phyloP scores from a whole-genome alignment of 2,329 filamentous ascomycete species.

The Lojkania enalia region DNA sequence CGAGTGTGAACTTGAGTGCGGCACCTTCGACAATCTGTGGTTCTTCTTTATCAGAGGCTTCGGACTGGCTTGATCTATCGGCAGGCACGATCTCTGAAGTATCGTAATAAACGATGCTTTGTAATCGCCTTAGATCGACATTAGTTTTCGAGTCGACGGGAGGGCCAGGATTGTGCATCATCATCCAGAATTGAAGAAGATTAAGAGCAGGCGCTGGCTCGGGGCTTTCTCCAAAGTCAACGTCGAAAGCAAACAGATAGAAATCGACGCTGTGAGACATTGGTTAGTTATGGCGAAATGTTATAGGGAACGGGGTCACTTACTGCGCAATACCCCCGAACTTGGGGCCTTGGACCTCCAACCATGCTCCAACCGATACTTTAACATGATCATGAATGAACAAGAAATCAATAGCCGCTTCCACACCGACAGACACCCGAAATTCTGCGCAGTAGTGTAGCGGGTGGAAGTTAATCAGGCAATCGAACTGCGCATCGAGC shows the following conservation, averaged over 20 bases:
- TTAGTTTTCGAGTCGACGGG: neutral
- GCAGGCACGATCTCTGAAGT: too few relatives aligned
- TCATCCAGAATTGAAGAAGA: neutral
- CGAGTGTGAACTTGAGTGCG: conserved; percentile 1
- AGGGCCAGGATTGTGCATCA: conserved; percentile 1
- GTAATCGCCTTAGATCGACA: too few relatives aligned
- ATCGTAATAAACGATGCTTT: too few relatives aligned
- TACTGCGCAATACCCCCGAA: conserved; percentile 1
- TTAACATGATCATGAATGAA: neutral
- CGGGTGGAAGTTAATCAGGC: neutral
- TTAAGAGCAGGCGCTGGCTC: neutral
- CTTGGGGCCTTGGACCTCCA: neutral
- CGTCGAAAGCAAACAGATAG: neutral
- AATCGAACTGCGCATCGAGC: neutral
- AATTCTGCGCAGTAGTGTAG: neutral
- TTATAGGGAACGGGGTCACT: neutral
- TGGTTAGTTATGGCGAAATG: neutral
- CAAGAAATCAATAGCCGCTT: neutral
- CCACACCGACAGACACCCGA: neutral
- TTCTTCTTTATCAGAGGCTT: too few relatives aligned
- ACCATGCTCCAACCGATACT: neutral
- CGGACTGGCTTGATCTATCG: too few relatives aligned
- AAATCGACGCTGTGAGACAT: neutral
- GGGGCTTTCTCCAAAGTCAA: neutral
- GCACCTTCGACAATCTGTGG: neutral